A percentile compares a stretch with the other conserved stretches of the same genome.
These are phyloP conservation scores for Naganishia albida DNA, from an alignment of 1,284 basidiomycete species.

Conservation along the genomic window DNA sequence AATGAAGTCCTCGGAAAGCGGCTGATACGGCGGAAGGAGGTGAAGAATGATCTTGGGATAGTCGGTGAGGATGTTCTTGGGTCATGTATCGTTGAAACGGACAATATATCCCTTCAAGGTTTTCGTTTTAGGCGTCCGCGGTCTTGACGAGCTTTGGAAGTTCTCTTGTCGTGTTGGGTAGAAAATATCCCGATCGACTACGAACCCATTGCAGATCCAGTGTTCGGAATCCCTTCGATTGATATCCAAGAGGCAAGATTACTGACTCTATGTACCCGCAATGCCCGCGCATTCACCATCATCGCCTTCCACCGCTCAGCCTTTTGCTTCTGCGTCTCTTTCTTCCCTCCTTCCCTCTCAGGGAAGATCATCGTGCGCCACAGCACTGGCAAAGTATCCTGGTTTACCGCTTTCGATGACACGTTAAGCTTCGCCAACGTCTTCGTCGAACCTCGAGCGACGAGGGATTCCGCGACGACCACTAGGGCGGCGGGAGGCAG, in stretches of 20 bases:
- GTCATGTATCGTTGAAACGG: background rate
- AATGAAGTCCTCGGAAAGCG: background rate
- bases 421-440: conserved; percentile 7
- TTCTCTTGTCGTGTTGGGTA: background rate
- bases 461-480: conserved; percentile 1
- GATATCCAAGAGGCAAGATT: no score
- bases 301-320: background rate
- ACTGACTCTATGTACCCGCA: conserved; percentile 4
- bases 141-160: background rate
- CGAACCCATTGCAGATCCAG: background rate
- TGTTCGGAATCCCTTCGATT: no score
- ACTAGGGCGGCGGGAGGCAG: no score
- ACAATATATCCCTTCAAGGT: conserved; percentile 10
- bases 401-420: background rate
- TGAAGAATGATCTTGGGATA: conserved; percentile 8
- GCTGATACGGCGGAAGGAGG: conserved; percentile 7
- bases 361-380: conserved; percentile 15
- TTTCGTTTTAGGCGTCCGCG: background rate
- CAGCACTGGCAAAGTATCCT: background rate
- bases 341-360: background rate
- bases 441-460: background rate
- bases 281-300: background rate
- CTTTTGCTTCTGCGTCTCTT: background rate
- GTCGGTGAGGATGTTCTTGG: background rate
- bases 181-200: conserved; percentile 1